Evolutionary conservation across 306 rosid species (phyloP).

Genomic region (Alnus rubra): DNA sequence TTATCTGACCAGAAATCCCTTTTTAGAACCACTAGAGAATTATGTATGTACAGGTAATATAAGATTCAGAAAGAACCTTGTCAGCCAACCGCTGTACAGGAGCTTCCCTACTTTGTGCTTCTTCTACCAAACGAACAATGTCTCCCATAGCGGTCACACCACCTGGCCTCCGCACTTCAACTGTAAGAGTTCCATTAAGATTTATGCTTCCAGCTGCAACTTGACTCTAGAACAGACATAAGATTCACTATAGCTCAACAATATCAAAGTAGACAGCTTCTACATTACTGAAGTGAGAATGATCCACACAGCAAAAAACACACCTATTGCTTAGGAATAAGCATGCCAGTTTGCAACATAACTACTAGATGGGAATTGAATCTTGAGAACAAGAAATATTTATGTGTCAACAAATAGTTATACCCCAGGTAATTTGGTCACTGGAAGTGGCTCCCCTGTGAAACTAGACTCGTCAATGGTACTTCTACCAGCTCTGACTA

Average conservation of each 20-base stretch:
- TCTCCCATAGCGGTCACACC: constrained; percentile 87
- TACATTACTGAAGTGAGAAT: constrained; percentile 17
- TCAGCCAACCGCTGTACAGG: constrained; percentile 96
- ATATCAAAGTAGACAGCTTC: constrained; percentile 22
- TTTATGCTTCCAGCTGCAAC: constrained; percentile 97
- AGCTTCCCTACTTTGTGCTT: constrained; percentile 94
- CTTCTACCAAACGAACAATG: constrained; percentile 93
- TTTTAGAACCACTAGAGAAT: constrained; percentile 18
- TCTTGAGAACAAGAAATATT: not conserved
- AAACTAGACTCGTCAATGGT: constrained; percentile 91
- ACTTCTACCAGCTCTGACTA: constrained; percentile 93
- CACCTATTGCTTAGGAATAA: constrained; percentile 3
- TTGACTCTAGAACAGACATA: constrained; percentile 62
- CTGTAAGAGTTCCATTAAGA: constrained; percentile 87
- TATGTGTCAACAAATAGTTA: constrained; percentile 30
- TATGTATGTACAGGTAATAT: constrained; percentile 8
- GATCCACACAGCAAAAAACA: not conserved
- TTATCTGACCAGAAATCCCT: constrained; percentile 11
- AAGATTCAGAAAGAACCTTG: constrained; percentile 58
- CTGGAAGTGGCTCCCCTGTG: constrained; percentile 96
- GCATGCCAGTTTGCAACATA: not conserved
- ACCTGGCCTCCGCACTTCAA: constrained; percentile 90
- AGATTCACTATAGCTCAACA: constrained; percentile 28
- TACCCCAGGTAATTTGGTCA: constrained; percentile 95
- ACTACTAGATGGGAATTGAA: not conserved